Evolutionary conservation across 805 yeast species (phyloP), one percentile per base, ranked within the genome.

Genomic region (Citeromyces matritensis): DNA sequence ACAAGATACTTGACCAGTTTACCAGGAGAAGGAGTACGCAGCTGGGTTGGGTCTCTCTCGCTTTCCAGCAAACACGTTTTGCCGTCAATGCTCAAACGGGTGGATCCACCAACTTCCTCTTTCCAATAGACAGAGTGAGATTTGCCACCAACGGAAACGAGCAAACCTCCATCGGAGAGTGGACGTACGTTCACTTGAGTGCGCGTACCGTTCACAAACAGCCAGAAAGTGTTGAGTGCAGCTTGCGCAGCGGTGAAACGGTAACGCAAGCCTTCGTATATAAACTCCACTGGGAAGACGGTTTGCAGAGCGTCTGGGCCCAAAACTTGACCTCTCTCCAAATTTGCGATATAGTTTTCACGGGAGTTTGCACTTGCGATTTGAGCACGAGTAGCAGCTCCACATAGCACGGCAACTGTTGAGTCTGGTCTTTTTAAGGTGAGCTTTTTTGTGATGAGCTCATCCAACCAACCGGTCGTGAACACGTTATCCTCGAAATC

Each of bases 381-480:
- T 55, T 79, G 85, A 24, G 97, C 95, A 55, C 82, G 84, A n/a
- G 96, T 78, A 13, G 82, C 94, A 32, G 98, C 98, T 58, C 99
- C 99, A 60, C 96, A 86, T 34, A 91, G 68, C 31, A 88, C 91
- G 23, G 98, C 97, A 37, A 86, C 52, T 32, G 72, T 68, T 29
- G 85, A 72, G 55, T 93, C 96, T 27, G 98, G 98, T 58, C 96
- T 77, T 59, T 91, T 96, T 26, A 95, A 94, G 26, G 98, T 91
- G 55, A 93, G 73, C 47, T 81, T 85, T 57, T 83, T 82, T 37
- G 94, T 65, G 47, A 91, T 91, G 48, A 91, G 71, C 57, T 88
- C 97, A 57, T 91, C 98, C 49, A 91, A 73, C 99, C 99, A 91
- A 35, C 97, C 97, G 36, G 99, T 91, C 36, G 98, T 91, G 48